Conservation (phyloP, 208 protist genomes). For the Leptomonas seymouri region DNA sequence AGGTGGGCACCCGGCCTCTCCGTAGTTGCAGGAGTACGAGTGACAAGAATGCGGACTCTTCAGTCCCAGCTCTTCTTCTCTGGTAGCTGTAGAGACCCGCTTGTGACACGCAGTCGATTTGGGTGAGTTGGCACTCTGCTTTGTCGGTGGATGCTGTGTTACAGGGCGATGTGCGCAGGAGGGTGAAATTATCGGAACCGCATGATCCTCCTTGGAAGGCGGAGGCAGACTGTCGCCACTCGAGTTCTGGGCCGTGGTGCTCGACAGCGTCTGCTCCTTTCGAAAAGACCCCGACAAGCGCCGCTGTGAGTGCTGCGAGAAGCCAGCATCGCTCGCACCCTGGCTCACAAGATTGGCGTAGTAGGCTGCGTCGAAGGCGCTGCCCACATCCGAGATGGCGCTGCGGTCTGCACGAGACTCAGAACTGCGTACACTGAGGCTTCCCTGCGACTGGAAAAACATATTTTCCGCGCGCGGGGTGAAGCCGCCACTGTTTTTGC, state of each 20-base stretch:
- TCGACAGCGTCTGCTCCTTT: neutral
- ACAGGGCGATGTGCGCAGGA: neutral
- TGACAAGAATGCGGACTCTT: neutral
- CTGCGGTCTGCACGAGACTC: neutral
- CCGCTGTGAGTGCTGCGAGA: neutral
- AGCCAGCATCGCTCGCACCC: neutral
- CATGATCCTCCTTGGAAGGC: neutral
- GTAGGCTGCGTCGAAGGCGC: slow-evolving; percentile 9
- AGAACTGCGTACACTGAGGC: slow-evolving; percentile 1
- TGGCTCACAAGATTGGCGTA: neutral
- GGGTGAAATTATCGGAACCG: neutral
- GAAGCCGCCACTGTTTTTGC: slow-evolving; percentile 32
- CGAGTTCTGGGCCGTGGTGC: neutral
- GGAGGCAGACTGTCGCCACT: neutral
- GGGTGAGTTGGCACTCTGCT: neutral
- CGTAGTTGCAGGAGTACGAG: neutral
- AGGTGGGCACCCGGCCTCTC: slow-evolving; percentile 3
- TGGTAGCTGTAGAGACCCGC: neutral
- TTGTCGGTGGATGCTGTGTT: neutral
- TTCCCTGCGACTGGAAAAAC: slow-evolving; percentile 1
- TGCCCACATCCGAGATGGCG: neutral
- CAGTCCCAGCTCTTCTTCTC: neutral
- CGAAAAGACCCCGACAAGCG: slow-evolving; percentile 3
- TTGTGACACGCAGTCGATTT: neutral
- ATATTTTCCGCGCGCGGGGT: slow-evolving; percentile 2